phyloP scores from a whole-genome alignment of 768 basidiomycete species.

The Thelephora aurantiotincta region DNA sequence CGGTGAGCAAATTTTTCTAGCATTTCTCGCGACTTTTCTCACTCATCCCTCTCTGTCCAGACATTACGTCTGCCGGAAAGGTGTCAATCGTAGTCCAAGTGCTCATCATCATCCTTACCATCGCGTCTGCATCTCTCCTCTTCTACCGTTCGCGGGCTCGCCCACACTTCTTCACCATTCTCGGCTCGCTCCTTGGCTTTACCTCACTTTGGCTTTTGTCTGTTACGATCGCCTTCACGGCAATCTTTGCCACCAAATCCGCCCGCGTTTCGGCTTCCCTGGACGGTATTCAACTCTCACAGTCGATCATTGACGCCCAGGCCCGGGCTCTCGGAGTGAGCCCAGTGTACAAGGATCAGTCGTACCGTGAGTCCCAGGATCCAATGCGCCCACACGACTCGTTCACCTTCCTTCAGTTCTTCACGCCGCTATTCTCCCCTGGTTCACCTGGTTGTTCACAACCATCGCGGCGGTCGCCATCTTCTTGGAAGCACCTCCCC shows the following conservation, averaged over 20 bases:
- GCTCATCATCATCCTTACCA: conserved; percentile 16
- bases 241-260: conserved; percentile 29
- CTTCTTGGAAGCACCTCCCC: conserved; percentile 8
- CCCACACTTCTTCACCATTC: conserved; percentile 18
- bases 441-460: conserved; percentile 32
- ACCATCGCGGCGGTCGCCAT: conserved; percentile 21
- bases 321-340: conserved; percentile 25
- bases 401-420: conserved; percentile 22
- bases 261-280: conserved; percentile 31
- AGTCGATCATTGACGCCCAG: conserved; percentile 20
- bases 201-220: conserved; percentile 33
- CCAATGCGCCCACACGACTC: not conserved
- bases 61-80: conserved; percentile 18
- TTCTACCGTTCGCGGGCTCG: conserved; percentile 8
- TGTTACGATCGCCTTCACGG: conserved; percentile 30
- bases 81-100: conserved; percentile 19
- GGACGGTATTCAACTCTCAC: conserved; percentile 22
- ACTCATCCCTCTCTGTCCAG: conserved; percentile 14
- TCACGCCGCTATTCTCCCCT: conserved; percentile 35
- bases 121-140: conserved; percentile 3
- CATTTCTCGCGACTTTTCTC: conserved; percentile 6
- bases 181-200: conserved; percentile 26
- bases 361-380: conserved; percentile 27
- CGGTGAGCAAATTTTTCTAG: not conserved
- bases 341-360: conserved; percentile 28